A percentile compares a stretch with the other conserved stretches of the same genome.
Evolutionary conservation across 192 early-diverging fungal genomes (phyloP).

Genomic region (Allomyces javanicus): DNA sequence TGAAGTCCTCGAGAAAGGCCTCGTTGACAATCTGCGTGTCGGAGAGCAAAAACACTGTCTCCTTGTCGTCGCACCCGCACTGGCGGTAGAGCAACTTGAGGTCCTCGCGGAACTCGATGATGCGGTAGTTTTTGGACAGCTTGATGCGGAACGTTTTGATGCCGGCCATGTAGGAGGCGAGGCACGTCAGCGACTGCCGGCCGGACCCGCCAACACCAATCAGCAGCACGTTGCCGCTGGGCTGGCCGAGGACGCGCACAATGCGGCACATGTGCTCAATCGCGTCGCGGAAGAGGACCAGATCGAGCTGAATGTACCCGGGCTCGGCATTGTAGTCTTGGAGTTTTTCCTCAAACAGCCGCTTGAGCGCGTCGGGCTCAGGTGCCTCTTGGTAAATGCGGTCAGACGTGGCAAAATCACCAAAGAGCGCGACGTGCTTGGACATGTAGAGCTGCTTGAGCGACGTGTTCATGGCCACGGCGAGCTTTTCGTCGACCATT

Average conservation of each 20-base stretch:
- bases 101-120: constrained; percentile 95
- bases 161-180: constrained; percentile 99
- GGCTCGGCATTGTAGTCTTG: constrained; percentile 98
- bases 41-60: constrained; percentile 92
- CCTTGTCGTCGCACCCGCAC: constrained; percentile 89
- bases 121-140: constrained; percentile 87
- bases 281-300: constrained; percentile 94
- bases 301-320: constrained; percentile 57
- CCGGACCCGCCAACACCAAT: constrained; percentile 95
- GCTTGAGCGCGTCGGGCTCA: constrained; percentile 66
- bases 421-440: constrained; percentile 92
- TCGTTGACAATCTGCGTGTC: constrained; percentile 93
- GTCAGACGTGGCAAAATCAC: constrained; percentile 29
- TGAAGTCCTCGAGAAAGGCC: constrained; percentile 97
- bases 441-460: constrained; percentile 50
- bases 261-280: constrained; percentile 94
- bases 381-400: constrained; percentile 64
- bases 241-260: constrained; percentile 91
- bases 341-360: constrained; percentile 75
- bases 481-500: constrained; percentile 57
- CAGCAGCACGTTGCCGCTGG: constrained; percentile 90
- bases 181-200: constrained; percentile 91
- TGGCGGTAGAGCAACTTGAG: constrained; percentile 68
- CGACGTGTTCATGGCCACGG: constrained; percentile 68
- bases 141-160: constrained; percentile 87